Evolutionary conservation across 1,284 basidiomycete genomes (phyloP), one percentile per base, ranked within the genome.

Genomic region (Cryptococcus sp.): DNA sequence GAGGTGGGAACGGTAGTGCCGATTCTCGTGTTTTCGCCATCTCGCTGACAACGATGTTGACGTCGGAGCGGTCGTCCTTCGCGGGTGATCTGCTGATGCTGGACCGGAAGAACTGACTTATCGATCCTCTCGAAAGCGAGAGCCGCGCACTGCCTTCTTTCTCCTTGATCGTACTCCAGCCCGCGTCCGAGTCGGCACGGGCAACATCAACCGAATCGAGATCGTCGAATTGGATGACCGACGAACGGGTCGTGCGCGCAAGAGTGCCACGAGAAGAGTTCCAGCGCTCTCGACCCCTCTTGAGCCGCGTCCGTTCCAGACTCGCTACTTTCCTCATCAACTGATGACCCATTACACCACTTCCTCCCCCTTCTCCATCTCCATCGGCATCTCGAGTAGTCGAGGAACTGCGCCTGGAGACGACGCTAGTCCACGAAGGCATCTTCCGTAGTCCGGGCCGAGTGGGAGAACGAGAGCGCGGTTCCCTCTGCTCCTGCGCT

Each of bases 391-490:
- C 39, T 22, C 45, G 19, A n/a, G 40, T 41, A 5, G 8, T 17
- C 13, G 40, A 22, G 27, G 42, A 27, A 22, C 20, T 19, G 39
- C 41, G 31, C 35, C 39, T 44, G 7, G 42, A 53, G 48, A 59
- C 19, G n/a, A 52, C 45, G 42, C 55, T 60, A 22, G 49, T 48
- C 60, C 60, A 62, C 25, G 50, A 56, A 15, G 63, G 63, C 63
- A 65, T 65, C 35, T 65, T 58, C 16, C 49, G 44, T 22, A 65
- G 16, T 17, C 48, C 25, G 4, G 63, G 63, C 46, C 60, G 22
- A 0, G 44, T 39, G 13, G 31, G 31, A 10, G 31, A 35, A 8
- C 31, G 31, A 4, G 31, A 35, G 4, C 31, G 31, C 8, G 31
- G 31, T 35, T 35, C 31, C n/a, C 41, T 19, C 23, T 40, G 39